phyloP scores from a whole-genome alignment of 2,329 filamentous ascomycete species.

The Aspergillus phoenicis region DNA sequence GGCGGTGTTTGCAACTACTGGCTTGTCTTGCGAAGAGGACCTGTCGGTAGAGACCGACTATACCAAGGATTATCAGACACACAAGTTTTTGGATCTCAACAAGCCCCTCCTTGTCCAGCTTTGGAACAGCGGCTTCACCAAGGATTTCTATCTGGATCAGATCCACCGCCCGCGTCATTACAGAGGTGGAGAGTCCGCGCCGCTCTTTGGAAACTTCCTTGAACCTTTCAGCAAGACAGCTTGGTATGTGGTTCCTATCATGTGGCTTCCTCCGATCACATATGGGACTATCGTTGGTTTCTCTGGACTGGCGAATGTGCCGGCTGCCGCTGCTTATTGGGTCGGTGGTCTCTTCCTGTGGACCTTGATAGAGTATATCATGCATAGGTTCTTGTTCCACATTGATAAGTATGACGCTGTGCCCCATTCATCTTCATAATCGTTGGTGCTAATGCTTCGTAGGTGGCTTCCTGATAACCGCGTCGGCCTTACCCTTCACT shows the following conservation, averaged over 20 bases:
- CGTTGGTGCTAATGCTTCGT: conserved; percentile 23
- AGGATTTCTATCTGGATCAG: conserved; percentile 96
- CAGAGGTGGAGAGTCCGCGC: conserved; percentile 87
- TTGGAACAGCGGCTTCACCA: conserved; percentile 83
- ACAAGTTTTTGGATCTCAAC: conserved; percentile 92
- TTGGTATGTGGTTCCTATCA: conserved; percentile 83
- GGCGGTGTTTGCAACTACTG: conserved; percentile 62
- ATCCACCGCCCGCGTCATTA: conserved; percentile 96
- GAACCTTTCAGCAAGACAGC: conserved; percentile 94
- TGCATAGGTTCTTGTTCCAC: conserved; percentile 93
- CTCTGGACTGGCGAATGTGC: conserved; percentile 58
- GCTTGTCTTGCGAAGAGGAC: conserved; percentile 87
- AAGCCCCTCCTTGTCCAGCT: conserved; percentile 84
- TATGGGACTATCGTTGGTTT: conserved; percentile 72
- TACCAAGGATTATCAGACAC: conserved; percentile 73
- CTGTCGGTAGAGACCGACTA: conserved; percentile 82
- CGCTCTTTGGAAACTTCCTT: conserved; percentile 96
- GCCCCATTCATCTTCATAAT: neutral
- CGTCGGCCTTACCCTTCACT: conserved; percentile 82
- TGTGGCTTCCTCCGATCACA: conserved; percentile 80
- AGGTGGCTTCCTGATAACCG: conserved; percentile 90
- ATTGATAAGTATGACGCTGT: conserved; percentile 72
- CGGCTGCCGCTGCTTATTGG: conserved; percentile 64
- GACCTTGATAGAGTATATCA: conserved; percentile 84
- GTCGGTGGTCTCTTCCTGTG: conserved; percentile 73